phyloP scores from a whole-genome alignment of 2,329 filamentous ascomycete genomes.

The Orbilia blumenaviensis region DNA sequence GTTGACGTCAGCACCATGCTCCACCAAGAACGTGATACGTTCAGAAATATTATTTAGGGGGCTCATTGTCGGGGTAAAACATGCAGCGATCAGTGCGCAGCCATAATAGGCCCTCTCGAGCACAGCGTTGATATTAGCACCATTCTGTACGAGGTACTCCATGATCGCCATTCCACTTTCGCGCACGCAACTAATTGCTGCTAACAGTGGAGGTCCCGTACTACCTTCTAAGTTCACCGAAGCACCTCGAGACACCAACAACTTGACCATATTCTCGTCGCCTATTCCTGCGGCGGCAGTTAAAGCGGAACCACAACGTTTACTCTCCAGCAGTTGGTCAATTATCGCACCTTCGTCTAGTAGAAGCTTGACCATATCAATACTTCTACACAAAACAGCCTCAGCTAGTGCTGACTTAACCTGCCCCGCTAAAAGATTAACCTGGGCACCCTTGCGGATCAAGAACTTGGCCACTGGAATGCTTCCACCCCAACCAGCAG shows the following conservation, averaged over 20 bases:
- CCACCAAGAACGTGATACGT: too few relatives aligned
- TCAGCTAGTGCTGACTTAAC: neutral
- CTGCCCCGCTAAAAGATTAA: neutral
- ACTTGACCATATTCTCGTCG: neutral
- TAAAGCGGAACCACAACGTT: neutral
- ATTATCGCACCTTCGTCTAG: neutral
- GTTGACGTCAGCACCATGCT: too few relatives aligned
- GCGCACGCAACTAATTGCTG: neutral
- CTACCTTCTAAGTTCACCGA: neutral
- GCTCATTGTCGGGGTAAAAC: neutral
- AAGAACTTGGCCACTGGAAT: neutral
- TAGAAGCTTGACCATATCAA: neutral
- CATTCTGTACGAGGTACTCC: neutral
- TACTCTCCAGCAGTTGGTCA: neutral
- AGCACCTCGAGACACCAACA: neutral
- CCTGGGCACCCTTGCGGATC: neutral
- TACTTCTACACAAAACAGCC: neutral
- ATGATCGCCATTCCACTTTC: neutral
- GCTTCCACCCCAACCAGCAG: neutral
- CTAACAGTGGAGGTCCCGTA: neutral
- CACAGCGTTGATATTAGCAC: neutral
- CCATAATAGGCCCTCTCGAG: neutral
- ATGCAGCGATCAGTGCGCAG: neutral
- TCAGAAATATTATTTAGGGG: too few relatives aligned
- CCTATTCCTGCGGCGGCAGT: neutral